Conservation (phyloP, 2,329 filamentous ascomycete species). For the Chrysosporium queenslandicum region DNA sequence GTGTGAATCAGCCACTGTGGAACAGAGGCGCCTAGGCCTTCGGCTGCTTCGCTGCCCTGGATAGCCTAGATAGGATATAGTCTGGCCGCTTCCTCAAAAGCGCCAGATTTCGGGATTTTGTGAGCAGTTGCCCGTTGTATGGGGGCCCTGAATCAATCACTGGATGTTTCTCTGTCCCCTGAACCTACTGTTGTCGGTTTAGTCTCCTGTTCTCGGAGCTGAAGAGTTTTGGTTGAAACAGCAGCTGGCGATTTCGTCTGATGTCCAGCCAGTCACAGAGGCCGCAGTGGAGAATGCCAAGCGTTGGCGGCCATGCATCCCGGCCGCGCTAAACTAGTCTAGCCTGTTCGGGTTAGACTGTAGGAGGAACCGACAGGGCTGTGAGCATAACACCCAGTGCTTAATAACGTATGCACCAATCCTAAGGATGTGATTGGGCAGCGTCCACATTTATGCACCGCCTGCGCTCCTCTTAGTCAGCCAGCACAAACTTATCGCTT, state of each 20-base stretch:
- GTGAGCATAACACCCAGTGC: not conserved
- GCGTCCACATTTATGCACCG: not conserved
- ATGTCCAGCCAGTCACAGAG: not conserved
- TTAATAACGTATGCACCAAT: not conserved
- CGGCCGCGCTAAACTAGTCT: not conserved
- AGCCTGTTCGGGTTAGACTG: not conserved
- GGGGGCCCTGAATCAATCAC: no score
- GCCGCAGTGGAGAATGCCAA: not conserved
- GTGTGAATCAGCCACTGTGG: constrained; percentile 1
- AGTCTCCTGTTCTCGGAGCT: no score
- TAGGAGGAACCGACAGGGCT: not conserved
- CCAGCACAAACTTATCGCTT: not conserved
- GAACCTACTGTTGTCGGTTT: no score
- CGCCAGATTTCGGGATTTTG: not conserved
- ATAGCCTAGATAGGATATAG: no score
- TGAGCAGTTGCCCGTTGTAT: not conserved
- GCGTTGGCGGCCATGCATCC: not conserved
- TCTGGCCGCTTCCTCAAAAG: not conserved
- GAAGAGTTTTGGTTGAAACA: no score
- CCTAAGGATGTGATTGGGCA: not conserved
- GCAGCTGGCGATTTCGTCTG: no score
- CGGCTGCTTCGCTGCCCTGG: not conserved
- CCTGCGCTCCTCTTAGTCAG: not conserved
- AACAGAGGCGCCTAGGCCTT: not conserved
- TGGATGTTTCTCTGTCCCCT: no score